Evolutionary conservation across 2,329 filamentous ascomycete genomes (phyloP), one percentile per base, ranked within the genome.

Genomic region (Coniochaeta sp.): DNA sequence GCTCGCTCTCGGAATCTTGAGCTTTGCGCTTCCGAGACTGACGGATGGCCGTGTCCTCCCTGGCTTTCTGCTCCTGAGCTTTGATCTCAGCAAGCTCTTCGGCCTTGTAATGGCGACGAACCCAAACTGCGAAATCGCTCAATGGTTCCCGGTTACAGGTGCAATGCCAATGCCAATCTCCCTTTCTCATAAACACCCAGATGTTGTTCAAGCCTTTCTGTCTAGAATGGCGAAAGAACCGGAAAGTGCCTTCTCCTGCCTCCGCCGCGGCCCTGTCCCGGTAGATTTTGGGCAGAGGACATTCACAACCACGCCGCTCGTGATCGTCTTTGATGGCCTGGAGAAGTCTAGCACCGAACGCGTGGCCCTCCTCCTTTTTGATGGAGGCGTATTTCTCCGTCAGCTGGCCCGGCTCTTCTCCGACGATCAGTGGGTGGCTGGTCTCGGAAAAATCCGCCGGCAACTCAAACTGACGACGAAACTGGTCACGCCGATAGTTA

Each of bases 141-240:
- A 38, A 24, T 26, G 16, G 40, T 12, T 42, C 14, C 22, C 17
- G 6, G 12, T 57, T 5, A 19, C 67, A 67, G 17, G 28, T 26
- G 61, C 67, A 69, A 56, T 67, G 63, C 65, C 66, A 68, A 4
- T 22, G 28, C 7, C 55, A 50, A 42, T 69, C 67, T 57, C 62
- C 47, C 61, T 65, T 63, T 6, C 59, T 60, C 59, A 68, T 65
- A 9, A 67, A 55, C 8, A 68, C 66, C 3, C 62, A 60, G 4
- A 69, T 54, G 10, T 62, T 63, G 38, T 62, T 14, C 30, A 17
- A 22, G 7, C 61, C 22, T 26, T 19, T 22, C 59, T 55, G 8
- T 55, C 30, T 40, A 59, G 62, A n/a, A 40, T 54, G 4, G 6
- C 58, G 30, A 58, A 66, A 69, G 55, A 69, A 69, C 16, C 67